A percentile compares a stretch with the other conserved stretches of the same genome.
Evolutionary conservation across 495 filamentous ascomycete genomes (phyloP).

Genomic region (Penicillium cinerascens): DNA sequence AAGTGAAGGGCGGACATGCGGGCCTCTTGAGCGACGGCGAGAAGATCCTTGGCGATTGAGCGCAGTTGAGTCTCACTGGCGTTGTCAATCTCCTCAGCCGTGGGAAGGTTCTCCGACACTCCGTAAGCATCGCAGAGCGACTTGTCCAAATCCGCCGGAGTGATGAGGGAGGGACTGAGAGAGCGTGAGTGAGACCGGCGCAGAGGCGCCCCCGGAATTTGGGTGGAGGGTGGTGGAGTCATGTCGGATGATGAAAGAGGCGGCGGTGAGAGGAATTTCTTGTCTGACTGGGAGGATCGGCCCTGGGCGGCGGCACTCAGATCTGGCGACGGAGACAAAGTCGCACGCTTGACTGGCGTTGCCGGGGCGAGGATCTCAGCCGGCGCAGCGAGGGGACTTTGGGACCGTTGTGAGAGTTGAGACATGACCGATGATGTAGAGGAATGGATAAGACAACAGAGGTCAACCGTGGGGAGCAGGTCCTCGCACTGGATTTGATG

Average conservation of each 20-base stretch:
- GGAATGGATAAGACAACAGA: slow-evolving; percentile 10
- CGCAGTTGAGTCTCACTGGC: slow-evolving; percentile 58
- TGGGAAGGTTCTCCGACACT: slow-evolving; percentile 54
- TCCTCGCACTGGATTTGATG: slow-evolving; percentile 22
- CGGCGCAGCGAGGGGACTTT: slow-evolving; percentile 38
- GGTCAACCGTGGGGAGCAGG: slow-evolving; percentile 19
- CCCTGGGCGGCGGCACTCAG: slow-evolving; percentile 27
- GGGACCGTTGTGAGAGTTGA: slow-evolving; percentile 30
- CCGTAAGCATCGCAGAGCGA: slow-evolving; percentile 50
- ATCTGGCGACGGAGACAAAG: slow-evolving; percentile 42
- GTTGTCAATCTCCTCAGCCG: slow-evolving; percentile 60
- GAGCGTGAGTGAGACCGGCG: slow-evolving; percentile 38
- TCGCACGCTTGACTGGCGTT: slow-evolving; percentile 34
- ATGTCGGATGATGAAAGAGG: slow-evolving; percentile 48
- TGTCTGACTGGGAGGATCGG: slow-evolving; percentile 31
- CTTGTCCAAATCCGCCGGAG: slow-evolving; percentile 56
- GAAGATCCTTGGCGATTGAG: slow-evolving; percentile 54
- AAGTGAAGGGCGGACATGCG: slow-evolving; percentile 86
- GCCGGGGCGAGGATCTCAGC: slow-evolving; percentile 39
- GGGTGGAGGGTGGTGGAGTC: slow-evolving; percentile 75
- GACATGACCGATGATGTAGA: slow-evolving; percentile 32
- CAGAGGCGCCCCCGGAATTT: slow-evolving; percentile 48
- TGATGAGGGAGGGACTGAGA: slow-evolving; percentile 44
- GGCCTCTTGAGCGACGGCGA: slow-evolving; percentile 53
- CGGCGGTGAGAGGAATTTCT: slow-evolving; percentile 37